Evolutionary conservation across 352 stramenopile genomes (phyloP).

Genomic region (Phytophthora foliorum): DNA sequence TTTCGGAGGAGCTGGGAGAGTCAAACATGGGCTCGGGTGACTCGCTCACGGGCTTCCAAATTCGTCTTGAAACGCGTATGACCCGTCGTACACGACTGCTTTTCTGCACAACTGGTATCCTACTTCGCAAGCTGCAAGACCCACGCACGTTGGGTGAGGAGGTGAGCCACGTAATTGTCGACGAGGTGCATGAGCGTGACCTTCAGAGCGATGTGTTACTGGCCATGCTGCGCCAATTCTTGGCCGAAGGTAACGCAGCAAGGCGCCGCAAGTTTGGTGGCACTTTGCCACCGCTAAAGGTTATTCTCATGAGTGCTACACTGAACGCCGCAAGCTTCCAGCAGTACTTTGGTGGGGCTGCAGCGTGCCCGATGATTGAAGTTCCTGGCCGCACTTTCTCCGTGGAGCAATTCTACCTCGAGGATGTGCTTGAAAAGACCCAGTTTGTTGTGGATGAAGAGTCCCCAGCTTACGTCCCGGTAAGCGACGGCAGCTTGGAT

Average conservation of each 20-base stretch:
- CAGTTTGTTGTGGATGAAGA: constrained; percentile 87
- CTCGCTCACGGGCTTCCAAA: constrained; percentile 92
- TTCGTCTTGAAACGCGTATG: constrained; percentile 93
- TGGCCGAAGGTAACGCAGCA: constrained; percentile 60
- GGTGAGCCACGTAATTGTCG: constrained; percentile 98
- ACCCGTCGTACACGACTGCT: constrained; percentile 88
- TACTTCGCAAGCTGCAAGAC: constrained; percentile 93
- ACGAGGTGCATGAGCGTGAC: constrained; percentile 98
- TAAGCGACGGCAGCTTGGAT: constrained; percentile 25
- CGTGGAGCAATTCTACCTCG: constrained; percentile 97
- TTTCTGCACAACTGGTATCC: constrained; percentile 97
- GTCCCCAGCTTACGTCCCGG: constrained; percentile 56
- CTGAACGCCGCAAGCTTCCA: constrained; percentile 97
- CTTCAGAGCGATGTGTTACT: constrained; percentile 94
- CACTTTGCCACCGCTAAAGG: constrained; percentile 81
- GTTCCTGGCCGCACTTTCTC: constrained; percentile 97
- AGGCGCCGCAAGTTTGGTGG: constrained; percentile 43
- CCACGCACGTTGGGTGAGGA: constrained; percentile 78
- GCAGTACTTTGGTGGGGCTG: constrained; percentile 93
- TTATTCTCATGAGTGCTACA: constrained; percentile 98
- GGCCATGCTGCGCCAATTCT: constrained; percentile 89
- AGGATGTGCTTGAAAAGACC: constrained; percentile 93
- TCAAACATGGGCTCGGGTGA: constrained; percentile 57
- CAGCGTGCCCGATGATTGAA: constrained; percentile 83
- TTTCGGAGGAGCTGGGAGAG: constrained; percentile 95